These are phyloP conservation scores for Paecilomyces sp. DNA, from an alignment of 2,329 filamentous ascomycete species.

Conservation along the genomic window DNA sequence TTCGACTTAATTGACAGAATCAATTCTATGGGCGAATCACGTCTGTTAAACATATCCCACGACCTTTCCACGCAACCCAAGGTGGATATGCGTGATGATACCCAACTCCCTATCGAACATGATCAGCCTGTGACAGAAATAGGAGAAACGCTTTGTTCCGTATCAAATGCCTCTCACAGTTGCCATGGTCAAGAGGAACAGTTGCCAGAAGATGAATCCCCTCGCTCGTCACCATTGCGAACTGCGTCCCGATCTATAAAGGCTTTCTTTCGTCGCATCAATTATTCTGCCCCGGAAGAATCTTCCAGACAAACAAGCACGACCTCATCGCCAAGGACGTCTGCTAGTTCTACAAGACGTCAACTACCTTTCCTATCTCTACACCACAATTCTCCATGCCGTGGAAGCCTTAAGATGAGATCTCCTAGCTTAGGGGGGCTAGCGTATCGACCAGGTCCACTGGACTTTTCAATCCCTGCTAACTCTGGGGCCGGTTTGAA, in stretches of 20 bases:
- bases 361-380: not conserved
- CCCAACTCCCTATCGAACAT: not conserved
- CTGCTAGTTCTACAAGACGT: conserved; percentile 10
- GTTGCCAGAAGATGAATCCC: not conserved
- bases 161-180: not conserved
- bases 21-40: conserved; percentile 12
- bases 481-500: conserved; percentile 68
- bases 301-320: not conserved
- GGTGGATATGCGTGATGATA: not conserved
- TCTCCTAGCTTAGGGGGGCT: conserved; percentile 19
- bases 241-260: conserved; percentile 13
- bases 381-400: conserved; percentile 1
- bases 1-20: conserved; percentile 13
- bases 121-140: not conserved
- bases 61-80: not conserved
- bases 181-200: not conserved
- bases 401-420: conserved; percentile 13
- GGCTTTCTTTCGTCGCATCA: conserved; percentile 15
- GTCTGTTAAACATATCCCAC: conserved; percentile 4
- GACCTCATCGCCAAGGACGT: not conserved
- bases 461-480: conserved; percentile 48
- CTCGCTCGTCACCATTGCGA: conserved; percentile 7
- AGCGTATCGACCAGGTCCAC: conserved; percentile 10
- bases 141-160: not conserved
- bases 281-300: conserved; percentile 5